Evolutionary conservation across 2,329 filamentous ascomycete species (phyloP).

Genomic region (Hypomyces rosellus): DNA sequence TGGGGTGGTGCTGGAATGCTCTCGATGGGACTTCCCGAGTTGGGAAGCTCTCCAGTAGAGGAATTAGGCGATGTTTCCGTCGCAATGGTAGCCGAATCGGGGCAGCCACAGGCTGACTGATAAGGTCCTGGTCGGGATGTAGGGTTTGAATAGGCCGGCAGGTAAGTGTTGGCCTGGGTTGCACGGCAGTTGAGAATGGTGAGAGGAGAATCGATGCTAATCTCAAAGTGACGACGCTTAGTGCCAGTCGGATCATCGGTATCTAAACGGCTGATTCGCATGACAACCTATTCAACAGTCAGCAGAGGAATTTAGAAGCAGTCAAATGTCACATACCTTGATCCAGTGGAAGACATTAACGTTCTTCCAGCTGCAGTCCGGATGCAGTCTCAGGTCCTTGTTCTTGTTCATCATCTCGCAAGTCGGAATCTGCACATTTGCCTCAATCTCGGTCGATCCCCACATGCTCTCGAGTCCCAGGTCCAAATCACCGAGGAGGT

Average conservation of each 20-base stretch:
- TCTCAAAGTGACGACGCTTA: conserved; percentile 86
- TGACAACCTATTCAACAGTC: conserved; percentile 60
- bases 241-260: conserved; percentile 62
- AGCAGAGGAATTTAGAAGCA: conserved; percentile 1
- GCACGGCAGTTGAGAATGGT: conserved; percentile 89
- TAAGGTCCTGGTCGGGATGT: conserved; percentile 42
- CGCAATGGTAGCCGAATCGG: conserved; percentile 42
- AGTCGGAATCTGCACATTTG: conserved; percentile 85
- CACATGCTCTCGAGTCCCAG: conserved; percentile 64
- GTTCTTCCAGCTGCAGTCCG: conserved; percentile 89
- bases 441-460: conserved; percentile 89
- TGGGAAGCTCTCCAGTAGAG: conserved; percentile 43
- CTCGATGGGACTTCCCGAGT: conserved; percentile 29
- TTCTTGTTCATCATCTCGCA: conserved; percentile 81
- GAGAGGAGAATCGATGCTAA: conserved; percentile 92
- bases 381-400: conserved; percentile 60
- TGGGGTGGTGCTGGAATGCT: conserved; percentile 45
- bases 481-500: conserved; percentile 74
- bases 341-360: conserved; percentile 96
- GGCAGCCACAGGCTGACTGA: conserved; percentile 48
- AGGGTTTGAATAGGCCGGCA: conserved; percentile 65
- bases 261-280: conserved; percentile 83
- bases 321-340: conserved; percentile 53
- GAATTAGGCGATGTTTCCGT: conserved; percentile 65
- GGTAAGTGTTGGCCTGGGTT: conserved; percentile 80